These are phyloP conservation scores for Pelargonium citronellum DNA, from an alignment of 441 rosid genomes.

Conservation along the genomic window DNA sequence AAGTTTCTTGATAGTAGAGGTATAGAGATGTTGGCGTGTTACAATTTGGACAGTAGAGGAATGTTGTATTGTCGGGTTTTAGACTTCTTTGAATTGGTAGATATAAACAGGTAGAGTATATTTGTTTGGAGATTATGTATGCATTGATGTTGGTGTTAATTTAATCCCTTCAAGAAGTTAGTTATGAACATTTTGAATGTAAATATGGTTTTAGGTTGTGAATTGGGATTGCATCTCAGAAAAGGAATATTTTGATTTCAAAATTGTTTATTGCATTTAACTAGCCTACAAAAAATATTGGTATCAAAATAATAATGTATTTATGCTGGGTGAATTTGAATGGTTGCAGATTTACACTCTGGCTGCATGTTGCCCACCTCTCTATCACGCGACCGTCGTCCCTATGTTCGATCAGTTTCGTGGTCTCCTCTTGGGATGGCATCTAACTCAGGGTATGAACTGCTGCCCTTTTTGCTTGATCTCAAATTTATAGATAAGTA, in stretches of 20 bases:
- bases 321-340: not conserved
- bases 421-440: conserved; percentile 97
- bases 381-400: conserved; percentile 60
- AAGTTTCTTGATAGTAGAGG: no score
- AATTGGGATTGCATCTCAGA: no score
- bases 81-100: no score
- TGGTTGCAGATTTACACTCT: conserved; percentile 49
- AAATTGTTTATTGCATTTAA: not conserved
- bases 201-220: conserved; percentile 1
- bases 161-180: not conserved
- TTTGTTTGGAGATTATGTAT: no score
- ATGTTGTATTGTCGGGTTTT: no score
- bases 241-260: not conserved
- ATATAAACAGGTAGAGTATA: no score
- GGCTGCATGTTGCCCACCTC: conserved; percentile 56
- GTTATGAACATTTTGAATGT: not conserved
- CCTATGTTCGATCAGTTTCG: conserved; percentile 65
- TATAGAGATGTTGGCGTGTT: no score
- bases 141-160: no score
- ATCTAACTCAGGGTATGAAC: conserved; percentile 58
- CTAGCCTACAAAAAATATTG: not conserved
- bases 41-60: no score
- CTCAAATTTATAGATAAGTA: not conserved
- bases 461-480: not conserved
- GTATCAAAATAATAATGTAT: not conserved